A percentile compares a stretch with the other conserved stretches of the same genome.
These are phyloP conservation scores for Xylaria sp. DNA, from an alignment of 2,329 filamentous ascomycete genomes.

Conservation along the genomic window DNA sequence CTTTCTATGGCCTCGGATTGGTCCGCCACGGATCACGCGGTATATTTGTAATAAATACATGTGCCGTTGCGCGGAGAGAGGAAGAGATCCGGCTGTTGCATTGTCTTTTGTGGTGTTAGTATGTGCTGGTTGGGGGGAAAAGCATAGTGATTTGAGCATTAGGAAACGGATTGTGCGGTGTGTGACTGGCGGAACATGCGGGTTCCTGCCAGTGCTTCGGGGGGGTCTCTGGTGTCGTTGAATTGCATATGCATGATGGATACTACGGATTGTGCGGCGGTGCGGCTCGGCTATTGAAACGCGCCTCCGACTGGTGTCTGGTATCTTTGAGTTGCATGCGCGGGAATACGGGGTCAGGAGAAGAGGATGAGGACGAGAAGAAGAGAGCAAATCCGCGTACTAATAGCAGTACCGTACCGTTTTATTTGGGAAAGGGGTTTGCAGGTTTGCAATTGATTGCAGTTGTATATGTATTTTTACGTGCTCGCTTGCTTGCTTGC, in stretches of 20 bases:
- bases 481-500: not conserved
- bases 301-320: not conserved
- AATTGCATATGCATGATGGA: not conserved
- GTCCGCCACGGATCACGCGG: not conserved
- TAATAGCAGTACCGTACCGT: not conserved
- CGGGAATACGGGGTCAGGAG: not conserved
- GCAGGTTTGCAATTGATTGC: too few relatives aligned
- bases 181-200: slow-evolving; percentile 1
- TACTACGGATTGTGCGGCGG: too few relatives aligned
- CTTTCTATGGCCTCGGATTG: not conserved
- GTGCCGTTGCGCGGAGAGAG: not conserved
- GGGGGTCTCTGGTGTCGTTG: not conserved
- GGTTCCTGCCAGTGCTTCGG: not conserved
- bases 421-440: not conserved
- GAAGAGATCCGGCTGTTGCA: not conserved
- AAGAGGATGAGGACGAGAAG: not conserved
- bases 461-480: not conserved
- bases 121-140: slow-evolving; percentile 11
- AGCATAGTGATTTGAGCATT: slow-evolving; percentile 9
- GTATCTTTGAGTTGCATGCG: not conserved
- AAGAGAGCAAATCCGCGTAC: not conserved
- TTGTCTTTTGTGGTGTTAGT: not conserved
- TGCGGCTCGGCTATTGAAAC: too few relatives aligned
- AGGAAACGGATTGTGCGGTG: not conserved
- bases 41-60: slow-evolving; percentile 3